A percentile compares a stretch with the other conserved stretches of the same genome.
Conservation (phyloP, 139 green algal species). For the Protoeuglena noctilucae region DNA sequence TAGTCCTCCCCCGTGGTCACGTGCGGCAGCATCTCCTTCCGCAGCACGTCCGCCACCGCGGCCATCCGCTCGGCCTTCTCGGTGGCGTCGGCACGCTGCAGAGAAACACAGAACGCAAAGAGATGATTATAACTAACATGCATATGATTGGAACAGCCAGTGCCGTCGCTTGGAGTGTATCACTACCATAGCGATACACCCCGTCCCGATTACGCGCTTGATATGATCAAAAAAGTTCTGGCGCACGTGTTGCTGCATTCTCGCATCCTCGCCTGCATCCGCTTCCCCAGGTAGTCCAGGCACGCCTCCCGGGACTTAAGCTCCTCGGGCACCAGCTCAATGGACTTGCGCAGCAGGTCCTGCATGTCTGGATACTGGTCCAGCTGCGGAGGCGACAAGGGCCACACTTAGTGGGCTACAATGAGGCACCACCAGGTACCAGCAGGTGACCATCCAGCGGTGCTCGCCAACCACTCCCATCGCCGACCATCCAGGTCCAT, state of each 20-base stretch:
- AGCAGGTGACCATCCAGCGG: slow-evolving; percentile 34
- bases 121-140: slow-evolving; percentile 1
- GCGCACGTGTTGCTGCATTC: slow-evolving; percentile 42
- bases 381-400: slow-evolving; percentile 39
- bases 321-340: slow-evolving; percentile 87
- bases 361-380: slow-evolving; percentile 82
- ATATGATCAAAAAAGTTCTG: too few relatives aligned
- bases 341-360: slow-evolving; percentile 73
- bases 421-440: slow-evolving; percentile 1
- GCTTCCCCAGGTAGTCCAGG: slow-evolving; percentile 92
- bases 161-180: too few relatives aligned
- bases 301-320: slow-evolving; percentile 46
- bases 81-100: too few relatives aligned
- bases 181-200: not conserved
- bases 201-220: too few relatives aligned
- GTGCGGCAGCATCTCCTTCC: slow-evolving; percentile 39
- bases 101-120: too few relatives aligned
- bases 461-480: slow-evolving; percentile 23
- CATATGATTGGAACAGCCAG: not conserved
- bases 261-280: slow-evolving; percentile 46
- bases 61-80: slow-evolving; percentile 14
- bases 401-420: slow-evolving; percentile 19
- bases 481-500: too few relatives aligned
- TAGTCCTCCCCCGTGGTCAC: slow-evolving; percentile 27
- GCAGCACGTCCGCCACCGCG: slow-evolving; percentile 21